Base-by-base conservation (phyloP, 1,284 basidiomycete genomes). In the Puccinia novopanici region DNA sequence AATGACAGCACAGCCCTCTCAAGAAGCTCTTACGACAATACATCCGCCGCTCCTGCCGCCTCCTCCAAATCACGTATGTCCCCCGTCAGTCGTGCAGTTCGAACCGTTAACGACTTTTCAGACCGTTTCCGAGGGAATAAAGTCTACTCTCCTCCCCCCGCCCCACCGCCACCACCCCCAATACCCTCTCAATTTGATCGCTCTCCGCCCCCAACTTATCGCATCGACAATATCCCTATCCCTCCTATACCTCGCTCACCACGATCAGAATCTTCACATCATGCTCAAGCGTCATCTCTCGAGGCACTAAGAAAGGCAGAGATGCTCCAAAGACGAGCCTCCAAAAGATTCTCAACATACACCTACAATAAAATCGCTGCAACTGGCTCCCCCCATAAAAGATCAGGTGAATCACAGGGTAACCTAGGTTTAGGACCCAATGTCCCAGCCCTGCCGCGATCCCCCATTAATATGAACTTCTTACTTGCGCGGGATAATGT, bases 261-360 rank as follows among this genome's bases (percentile, higher is more conserved):
- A 17, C 80, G 74, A 10, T 59, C 40, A 15, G 80, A 75, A 63
- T 81, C 34, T 37, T 80, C 37, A 24, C 59, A 48, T 70, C 42
- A 57, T 12, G 48, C 52, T 22, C 80, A 52, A 42, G 91, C 92
- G 59, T 91, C 90, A 77, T 95, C 94, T 10, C 89, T 98, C 19
- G 93, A 93, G 13, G 94, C 94, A 0, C 89, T 99, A 59, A 92
- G 95, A 86, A 91, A 91, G 82, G 91, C 90, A 61, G 95, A 97
- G 83, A 90, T 91, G 0, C 89, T 98, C 24, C 94, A 96, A 84
- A 90, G 96, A 13, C 89, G 96, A 57, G 96, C 96, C 3, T 95
- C 93, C 37, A 98, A 98, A 85, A 92, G 96, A 0, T 99, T 96
- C 87, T 98, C 95, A 77, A 92, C 92, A 0, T 99, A 97, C 85